phyloP scores from a whole-genome alignment of 306 rosid species.

The Prinsepia uniflora region DNA sequence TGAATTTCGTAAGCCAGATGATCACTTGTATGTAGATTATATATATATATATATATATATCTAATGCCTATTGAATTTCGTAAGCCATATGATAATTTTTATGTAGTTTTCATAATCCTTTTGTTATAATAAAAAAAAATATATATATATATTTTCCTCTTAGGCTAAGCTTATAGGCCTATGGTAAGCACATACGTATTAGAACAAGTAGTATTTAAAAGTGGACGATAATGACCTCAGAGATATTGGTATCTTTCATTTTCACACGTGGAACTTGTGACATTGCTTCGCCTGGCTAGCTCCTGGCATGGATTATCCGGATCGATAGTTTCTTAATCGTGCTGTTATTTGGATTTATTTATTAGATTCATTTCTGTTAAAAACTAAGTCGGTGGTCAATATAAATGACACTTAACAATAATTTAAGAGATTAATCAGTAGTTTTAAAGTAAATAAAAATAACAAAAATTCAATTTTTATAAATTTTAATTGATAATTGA shows the following conservation, averaged over 20 bases:
- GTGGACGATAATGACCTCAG: conserved; percentile 17
- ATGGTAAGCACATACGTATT: neutral
- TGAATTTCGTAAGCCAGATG: neutral
- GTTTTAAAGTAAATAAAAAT: too few relatives aligned
- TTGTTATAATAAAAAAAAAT: neutral
- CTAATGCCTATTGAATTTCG: too few relatives aligned
- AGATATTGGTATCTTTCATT: neutral
- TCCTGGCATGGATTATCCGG: too few relatives aligned
- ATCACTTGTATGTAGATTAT: neutral
- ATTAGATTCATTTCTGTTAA: too few relatives aligned
- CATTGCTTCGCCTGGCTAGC: too few relatives aligned
- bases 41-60: neutral
- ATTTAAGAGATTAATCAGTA: too few relatives aligned
- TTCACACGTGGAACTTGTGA: conserved; percentile 12
- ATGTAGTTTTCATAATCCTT: neutral
- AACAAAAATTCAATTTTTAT: too few relatives aligned
- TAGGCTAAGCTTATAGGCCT: neutral
- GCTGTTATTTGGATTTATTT: too few relatives aligned
- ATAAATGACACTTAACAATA: too few relatives aligned
- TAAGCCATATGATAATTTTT: neutral
- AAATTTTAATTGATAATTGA: too few relatives aligned
- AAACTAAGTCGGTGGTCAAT: too few relatives aligned
- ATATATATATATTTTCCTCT: neutral
- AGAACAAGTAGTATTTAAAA: neutral
- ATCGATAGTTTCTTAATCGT: too few relatives aligned